These are phyloP conservation scores for Sungouiozyma ichnusensis DNA, from an alignment of 805 yeast genomes.

Conservation along the genomic window DNA sequence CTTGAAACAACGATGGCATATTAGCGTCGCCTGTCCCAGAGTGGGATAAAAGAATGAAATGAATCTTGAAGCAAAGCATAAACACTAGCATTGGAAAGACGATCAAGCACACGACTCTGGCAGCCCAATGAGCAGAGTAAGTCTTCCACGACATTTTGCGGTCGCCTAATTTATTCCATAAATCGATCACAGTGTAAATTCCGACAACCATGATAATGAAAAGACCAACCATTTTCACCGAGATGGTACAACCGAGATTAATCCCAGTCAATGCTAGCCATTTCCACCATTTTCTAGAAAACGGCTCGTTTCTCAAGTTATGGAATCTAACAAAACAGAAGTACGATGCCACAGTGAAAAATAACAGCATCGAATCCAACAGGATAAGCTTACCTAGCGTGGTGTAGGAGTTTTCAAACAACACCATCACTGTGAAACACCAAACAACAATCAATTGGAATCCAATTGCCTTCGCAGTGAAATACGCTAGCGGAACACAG, in stretches of 20 bases:
- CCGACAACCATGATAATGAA: slow-evolving; percentile 85
- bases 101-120: slow-evolving; percentile 53
- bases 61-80: slow-evolving; percentile 59
- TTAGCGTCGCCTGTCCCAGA: slow-evolving; percentile 78
- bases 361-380: slow-evolving; percentile 64
- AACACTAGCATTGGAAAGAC: slow-evolving; percentile 55
- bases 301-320: slow-evolving; percentile 36
- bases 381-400: slow-evolving; percentile 66
- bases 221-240: slow-evolving; percentile 94
- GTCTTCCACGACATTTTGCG: slow-evolving; percentile 37
- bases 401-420: slow-evolving; percentile 58
- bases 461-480: slow-evolving; percentile 52
- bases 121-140: slow-evolving; percentile 53
- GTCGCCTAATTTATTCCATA: slow-evolving; percentile 79
- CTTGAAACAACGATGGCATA: slow-evolving; percentile 77
- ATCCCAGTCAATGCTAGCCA: slow-evolving; percentile 84
- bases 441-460: slow-evolving; percentile 41
- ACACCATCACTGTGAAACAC: slow-evolving; percentile 52
- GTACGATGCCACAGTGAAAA: slow-evolving; percentile 65
- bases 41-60: slow-evolving; percentile 62
- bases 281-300: slow-evolving; percentile 84
- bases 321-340: slow-evolving; percentile 49
- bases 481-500: slow-evolving; percentile 63
- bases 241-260: slow-evolving; percentile 78
- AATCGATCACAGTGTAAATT: slow-evolving; percentile 73